These are phyloP conservation scores for Silene conica DNA, from an alignment of 148 eudicot species.

Conservation along the genomic window DNA sequence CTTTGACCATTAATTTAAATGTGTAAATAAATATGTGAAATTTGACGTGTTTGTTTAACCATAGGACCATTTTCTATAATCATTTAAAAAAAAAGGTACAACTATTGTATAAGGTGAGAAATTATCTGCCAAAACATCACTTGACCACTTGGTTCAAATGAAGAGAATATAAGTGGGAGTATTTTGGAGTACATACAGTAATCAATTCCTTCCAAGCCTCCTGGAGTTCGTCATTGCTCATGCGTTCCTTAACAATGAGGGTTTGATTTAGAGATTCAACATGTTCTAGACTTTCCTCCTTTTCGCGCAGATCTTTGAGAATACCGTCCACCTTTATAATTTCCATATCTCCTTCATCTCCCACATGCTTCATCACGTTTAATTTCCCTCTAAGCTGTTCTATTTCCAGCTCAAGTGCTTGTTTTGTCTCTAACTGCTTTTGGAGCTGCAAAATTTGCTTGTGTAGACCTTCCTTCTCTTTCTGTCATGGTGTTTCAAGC, in stretches of 20 bases:
- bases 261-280: slow-evolving; percentile 75
- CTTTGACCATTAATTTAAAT: too few relatives aligned
- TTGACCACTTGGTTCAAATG: too few relatives aligned
- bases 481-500: slow-evolving; percentile 35
- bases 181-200: slow-evolving; percentile 37
- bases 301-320: slow-evolving; percentile 59
- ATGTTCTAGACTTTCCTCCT: slow-evolving; percentile 61
- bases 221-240: slow-evolving; percentile 83
- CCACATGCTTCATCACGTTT: slow-evolving; percentile 78
- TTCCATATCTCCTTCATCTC: slow-evolving; percentile 69
- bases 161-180: too few relatives aligned
- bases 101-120: too few relatives aligned
- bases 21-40: too few relatives aligned
- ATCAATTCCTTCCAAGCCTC: slow-evolving; percentile 93
- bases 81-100: too few relatives aligned
- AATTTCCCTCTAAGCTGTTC: slow-evolving; percentile 64
- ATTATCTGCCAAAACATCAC: too few relatives aligned
- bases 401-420: slow-evolving; percentile 79
- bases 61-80: too few relatives aligned
- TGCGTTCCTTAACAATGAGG: slow-evolving; percentile 73
- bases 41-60: too few relatives aligned
- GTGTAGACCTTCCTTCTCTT: slow-evolving; percentile 69
- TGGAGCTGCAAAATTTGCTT: slow-evolving; percentile 68
- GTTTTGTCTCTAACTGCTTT: slow-evolving; percentile 71
- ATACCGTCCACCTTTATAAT: slow-evolving; percentile 59